phyloP scores from a whole-genome alignment of 768 basidiomycete genomes.

The Phaffia australis region DNA sequence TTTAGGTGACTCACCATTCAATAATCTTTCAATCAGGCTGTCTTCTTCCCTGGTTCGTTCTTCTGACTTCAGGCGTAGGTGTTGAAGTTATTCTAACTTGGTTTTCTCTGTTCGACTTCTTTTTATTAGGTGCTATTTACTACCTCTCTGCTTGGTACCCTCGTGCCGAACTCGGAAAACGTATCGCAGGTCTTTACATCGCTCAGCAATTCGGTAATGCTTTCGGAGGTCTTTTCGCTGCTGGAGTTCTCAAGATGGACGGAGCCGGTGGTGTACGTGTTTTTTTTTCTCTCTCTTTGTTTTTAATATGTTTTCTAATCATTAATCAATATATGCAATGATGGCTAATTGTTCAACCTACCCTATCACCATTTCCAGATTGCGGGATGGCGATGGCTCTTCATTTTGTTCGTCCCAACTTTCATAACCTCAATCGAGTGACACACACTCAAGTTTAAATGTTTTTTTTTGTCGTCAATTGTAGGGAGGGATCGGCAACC shows the following conservation, averaged over 20 bases:
- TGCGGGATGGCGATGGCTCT: background rate
- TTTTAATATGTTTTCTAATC: constrained; percentile 10
- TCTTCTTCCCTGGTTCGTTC: constrained; percentile 3
- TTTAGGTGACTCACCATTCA: background rate
- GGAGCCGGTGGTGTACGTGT: constrained; percentile 13
- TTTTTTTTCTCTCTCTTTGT: constrained; percentile 1
- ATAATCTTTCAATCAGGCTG: background rate
- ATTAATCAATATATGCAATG: too few species aligned
- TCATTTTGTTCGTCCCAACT: background rate
- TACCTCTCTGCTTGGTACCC: constrained; percentile 26
- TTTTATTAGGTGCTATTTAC: background rate
- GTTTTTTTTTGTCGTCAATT: background rate
- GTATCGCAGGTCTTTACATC: constrained; percentile 21
- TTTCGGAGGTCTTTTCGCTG: constrained; percentile 16
- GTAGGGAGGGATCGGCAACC: constrained; percentile 17
- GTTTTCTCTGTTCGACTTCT: background rate
- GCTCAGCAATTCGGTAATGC: constrained; percentile 18
- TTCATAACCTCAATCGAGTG: background rate
- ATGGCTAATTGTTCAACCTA: too few species aligned
- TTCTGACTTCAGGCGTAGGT: background rate
- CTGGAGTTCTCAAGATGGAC: constrained; percentile 15
- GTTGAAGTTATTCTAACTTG: background rate
- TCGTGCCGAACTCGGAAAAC: constrained; percentile 30
- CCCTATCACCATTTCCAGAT: too few species aligned
- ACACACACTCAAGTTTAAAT: background rate